These are phyloP conservation scores for Leccinum glutinopallens DNA, from an alignment of 1,284 basidiomycete genomes.

Conservation along the genomic window DNA sequence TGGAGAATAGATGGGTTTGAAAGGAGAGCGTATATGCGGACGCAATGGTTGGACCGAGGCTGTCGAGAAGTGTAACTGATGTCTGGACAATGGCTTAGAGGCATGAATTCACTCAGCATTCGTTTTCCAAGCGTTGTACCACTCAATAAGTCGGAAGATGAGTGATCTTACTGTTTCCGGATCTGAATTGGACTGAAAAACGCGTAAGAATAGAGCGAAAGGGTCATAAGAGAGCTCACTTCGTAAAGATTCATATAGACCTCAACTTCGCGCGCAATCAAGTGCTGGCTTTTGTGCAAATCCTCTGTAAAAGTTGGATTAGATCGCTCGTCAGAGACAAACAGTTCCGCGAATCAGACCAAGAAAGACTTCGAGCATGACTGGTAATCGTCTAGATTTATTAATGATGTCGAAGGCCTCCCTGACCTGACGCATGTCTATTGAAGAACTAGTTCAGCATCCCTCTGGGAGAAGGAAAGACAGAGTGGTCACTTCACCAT, in stretches of 20 bases:
- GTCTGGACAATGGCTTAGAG: constrained; percentile 7
- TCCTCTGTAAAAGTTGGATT: constrained; percentile 48
- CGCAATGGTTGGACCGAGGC: constrained; percentile 61
- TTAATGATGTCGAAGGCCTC: constrained; percentile 58
- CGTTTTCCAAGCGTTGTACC: constrained; percentile 70
- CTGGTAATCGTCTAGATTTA: constrained; percentile 57
- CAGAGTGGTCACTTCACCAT: constrained; percentile 37
- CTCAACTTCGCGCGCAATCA: constrained; percentile 62
- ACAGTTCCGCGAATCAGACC: constrained; percentile 42
- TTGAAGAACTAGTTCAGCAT: constrained; percentile 6
- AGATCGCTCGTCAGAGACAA: constrained; percentile 1
- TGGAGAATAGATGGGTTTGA: constrained; percentile 68
- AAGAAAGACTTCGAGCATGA: constrained; percentile 66
- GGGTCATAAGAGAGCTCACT: constrained; percentile 39
- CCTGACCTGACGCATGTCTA: constrained; percentile 53
- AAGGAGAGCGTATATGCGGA: constrained; percentile 66
- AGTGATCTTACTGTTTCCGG: constrained; percentile 52
- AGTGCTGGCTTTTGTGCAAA: constrained; percentile 56
- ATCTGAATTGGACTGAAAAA: constrained; percentile 47
- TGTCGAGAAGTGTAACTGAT: constrained; percentile 33
- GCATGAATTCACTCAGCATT: constrained; percentile 48
- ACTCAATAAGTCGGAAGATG: constrained; percentile 58
- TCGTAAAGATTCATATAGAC: constrained; percentile 61
- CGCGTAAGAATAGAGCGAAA: constrained; percentile 11
- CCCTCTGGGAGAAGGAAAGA: background rate